phyloP scores from a whole-genome alignment of 345 rosid genomes.

The Raphanus sativus region DNA sequence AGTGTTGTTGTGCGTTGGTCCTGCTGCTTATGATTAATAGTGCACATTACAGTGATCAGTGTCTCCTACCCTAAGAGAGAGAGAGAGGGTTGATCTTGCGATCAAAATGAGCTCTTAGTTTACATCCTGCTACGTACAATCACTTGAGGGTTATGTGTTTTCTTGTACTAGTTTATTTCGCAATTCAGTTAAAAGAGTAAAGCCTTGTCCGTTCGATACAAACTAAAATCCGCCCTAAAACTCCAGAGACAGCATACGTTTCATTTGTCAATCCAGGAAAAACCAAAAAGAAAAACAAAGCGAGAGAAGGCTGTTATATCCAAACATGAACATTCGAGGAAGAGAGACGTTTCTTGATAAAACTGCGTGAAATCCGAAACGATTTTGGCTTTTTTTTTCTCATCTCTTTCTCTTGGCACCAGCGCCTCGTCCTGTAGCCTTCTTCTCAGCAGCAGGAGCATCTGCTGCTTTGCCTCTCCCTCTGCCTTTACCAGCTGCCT shows the following conservation, averaged over 20 bases:
- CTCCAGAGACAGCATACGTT: not conserved
- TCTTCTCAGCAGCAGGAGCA: conserved; percentile 50
- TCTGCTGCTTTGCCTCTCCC: conserved; percentile 48
- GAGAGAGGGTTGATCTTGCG: not conserved
- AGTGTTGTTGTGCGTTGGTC: no score
- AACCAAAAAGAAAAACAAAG: not conserved
- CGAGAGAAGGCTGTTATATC: not conserved
- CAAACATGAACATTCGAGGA: not conserved
- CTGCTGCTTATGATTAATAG: not conserved
- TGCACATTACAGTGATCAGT: not conserved
- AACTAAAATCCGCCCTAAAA: not conserved
- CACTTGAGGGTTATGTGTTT: not conserved
- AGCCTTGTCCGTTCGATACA: not conserved
- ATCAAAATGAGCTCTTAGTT: not conserved
- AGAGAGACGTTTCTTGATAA: not conserved
- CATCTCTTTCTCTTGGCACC: conserved; percentile 74
- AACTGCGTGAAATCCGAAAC: conserved; percentile 2
- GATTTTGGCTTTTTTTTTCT: not conserved
- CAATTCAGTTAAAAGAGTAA: not conserved
- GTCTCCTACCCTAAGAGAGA: no score
- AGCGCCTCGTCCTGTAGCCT: conserved; percentile 64
- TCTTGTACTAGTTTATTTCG: not conserved
- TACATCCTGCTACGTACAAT: not conserved
- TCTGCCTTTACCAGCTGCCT: conserved; percentile 42
- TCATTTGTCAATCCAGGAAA: not conserved